Conservation (phyloP, 106 monocot species). For the Posidonia australis region DNA sequence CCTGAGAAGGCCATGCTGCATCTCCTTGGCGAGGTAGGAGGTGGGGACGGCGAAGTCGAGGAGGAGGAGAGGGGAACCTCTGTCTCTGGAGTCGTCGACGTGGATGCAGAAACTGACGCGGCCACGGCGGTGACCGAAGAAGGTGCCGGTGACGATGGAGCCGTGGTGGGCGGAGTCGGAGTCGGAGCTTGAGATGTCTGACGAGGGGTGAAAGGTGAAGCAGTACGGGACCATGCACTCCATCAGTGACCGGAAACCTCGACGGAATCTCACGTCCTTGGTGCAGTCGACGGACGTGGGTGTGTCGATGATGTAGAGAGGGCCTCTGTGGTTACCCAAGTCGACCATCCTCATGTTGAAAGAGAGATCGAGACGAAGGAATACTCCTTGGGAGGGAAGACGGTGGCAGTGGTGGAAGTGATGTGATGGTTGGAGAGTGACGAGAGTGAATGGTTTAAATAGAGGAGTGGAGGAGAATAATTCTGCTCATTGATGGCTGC, state of each 20-base stretch:
- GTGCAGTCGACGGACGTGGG: constrained; percentile 58
- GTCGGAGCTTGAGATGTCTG: not conserved
- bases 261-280: constrained; percentile 38
- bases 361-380: constrained; percentile 4
- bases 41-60: constrained; percentile 54
- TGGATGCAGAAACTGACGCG: constrained; percentile 61
- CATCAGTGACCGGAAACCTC: constrained; percentile 39
- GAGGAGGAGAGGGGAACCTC: constrained; percentile 32
- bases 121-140: constrained; percentile 53
- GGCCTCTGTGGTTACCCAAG: constrained; percentile 23
- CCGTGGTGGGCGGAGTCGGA: not conserved
- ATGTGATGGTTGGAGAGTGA: too few species aligned
- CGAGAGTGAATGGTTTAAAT: too few species aligned
- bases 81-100: constrained; percentile 6
- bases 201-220: constrained; percentile 15
- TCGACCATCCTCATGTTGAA: constrained; percentile 41
- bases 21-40: constrained; percentile 48
- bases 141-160: constrained; percentile 38
- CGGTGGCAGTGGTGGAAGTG: too few species aligned
- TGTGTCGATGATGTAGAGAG: constrained; percentile 40
- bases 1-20: constrained; percentile 55
- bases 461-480: too few species aligned
- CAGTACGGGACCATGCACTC: constrained; percentile 50
- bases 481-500: too few species aligned
- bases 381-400: not conserved